Percentiles rank a stretch among this genome's conserved stretches.
Conservation (phyloP, 1,139 yeast species). For the Taphrina deformans region DNA sequence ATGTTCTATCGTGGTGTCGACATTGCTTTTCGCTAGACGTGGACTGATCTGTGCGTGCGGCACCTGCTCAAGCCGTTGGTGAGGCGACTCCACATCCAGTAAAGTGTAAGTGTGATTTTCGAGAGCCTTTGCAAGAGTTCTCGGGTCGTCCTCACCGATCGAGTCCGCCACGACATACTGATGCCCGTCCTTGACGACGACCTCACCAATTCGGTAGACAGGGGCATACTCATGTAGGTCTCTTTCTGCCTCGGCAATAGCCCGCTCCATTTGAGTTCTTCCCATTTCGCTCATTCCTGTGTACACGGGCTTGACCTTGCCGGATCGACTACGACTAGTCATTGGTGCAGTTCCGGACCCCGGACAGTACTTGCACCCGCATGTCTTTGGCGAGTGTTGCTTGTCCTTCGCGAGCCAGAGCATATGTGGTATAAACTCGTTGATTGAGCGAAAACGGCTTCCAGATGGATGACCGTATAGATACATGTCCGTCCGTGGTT, state of each 20-base stretch:
- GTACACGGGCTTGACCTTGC: not conserved
- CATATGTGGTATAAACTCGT: conserved; percentile 37
- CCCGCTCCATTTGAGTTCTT: not conserved
- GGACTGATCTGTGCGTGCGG: not conserved
- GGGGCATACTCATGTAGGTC: conserved; percentile 10
- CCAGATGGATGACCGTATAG: conserved; percentile 40
- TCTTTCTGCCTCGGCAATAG: not conserved
- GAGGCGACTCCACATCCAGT: not conserved
- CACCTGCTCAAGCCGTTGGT: not conserved
- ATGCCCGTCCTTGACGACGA: not conserved
- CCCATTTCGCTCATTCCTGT: conserved; percentile 2
- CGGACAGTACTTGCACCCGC: conserved; percentile 6
- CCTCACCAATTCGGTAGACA: conserved; percentile 3
- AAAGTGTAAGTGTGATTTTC: not conserved
- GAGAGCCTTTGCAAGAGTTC: not conserved
- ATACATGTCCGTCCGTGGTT: conserved; percentile 32
- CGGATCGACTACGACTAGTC: not conserved
- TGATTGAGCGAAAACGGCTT: conserved; percentile 34
- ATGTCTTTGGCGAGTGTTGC: not conserved
- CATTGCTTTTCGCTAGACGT: not conserved
- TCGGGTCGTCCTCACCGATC: not conserved
- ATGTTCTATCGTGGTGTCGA: not conserved
- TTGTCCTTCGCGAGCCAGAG: conserved; percentile 34
- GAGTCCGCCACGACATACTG: conserved; percentile 10
- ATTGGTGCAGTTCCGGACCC: not conserved